Base-by-base conservation (phyloP, 2,329 filamentous ascomycete genomes). In the Microsporum audouinii region DNA sequence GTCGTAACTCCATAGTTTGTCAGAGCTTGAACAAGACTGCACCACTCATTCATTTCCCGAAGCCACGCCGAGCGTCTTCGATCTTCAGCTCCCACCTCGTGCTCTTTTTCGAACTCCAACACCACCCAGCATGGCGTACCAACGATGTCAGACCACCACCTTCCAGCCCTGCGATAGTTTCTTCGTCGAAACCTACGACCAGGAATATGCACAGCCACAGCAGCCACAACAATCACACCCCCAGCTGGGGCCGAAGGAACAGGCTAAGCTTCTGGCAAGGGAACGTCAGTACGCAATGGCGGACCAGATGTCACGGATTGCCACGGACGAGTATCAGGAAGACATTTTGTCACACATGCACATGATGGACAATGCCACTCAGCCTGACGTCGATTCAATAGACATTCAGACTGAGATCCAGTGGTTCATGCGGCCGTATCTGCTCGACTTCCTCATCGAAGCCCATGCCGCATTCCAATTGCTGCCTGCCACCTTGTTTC, bases 321-420 rank as follows among this genome's bases (percentile, higher is more conserved):
- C 91, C 57, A 86, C 85, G 63, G 90, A 95, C 61, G 91, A 96
- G 77, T 96, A 97, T 72, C 84, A 95, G 68, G 90, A 96, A 74
- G 92, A 97, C 73, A 88, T 96, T 72, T 85, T 97, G 78, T 83
- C 88, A 71, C 92, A 97, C 77, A 94, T 96, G 88, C 84, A 90
- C 73, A 82, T 88, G 70, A 96, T 99, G 92, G 94, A 99, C 85
- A 79, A 87, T 70, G 88, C 95, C 76, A 97, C 94, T 33, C 80
- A 97, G 66, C 89, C 94, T 60, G 94, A 99, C 75, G 92, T 95
- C 73, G 92, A 92, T 74, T 91, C 95, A 39, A 99, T 99, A 74
- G 94, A 99, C 75, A 96, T 97, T 76, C 94, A 99, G 77, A 91
- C 91, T 66, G 94, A 99, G 81, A 97, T 99, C 65, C 91, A 97